These are phyloP conservation scores for Carnegiea gigantea DNA, from an alignment of 179 eudicot species.

Conservation along the genomic window DNA sequence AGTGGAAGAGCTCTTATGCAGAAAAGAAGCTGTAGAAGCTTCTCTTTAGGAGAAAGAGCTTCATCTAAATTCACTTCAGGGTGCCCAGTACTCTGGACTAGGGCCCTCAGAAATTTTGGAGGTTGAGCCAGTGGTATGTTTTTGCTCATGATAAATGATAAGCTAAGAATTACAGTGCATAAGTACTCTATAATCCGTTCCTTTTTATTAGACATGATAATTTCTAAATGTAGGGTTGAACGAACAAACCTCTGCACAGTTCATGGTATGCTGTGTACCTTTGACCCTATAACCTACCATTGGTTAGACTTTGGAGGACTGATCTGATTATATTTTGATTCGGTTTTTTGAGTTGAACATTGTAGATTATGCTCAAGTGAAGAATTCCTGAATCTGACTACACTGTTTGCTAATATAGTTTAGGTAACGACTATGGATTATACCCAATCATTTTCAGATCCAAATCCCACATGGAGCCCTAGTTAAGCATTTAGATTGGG, in stretches of 20 bases:
- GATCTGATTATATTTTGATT: too few species aligned
- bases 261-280: background rate
- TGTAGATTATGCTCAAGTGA: background rate
- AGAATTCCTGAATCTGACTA: background rate
- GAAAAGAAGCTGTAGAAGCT: constrained; percentile 56
- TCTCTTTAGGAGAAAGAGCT: constrained; percentile 66
- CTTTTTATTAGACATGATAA: too few species aligned
- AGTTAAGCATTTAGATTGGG: background rate
- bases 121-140: constrained; percentile 44
- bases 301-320: too few species aligned
- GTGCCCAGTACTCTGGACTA: constrained; percentile 42
- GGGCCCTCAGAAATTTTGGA: constrained; percentile 58
- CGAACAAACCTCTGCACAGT: background rate
- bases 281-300: background rate
- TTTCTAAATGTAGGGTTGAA: background rate
- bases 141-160: constrained; percentile 2
- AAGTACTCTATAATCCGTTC: background rate
- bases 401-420: background rate
- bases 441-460: background rate
- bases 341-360: too few species aligned
- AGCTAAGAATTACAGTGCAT: background rate
- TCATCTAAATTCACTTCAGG: constrained; percentile 45
- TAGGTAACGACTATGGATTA: background rate
- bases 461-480: background rate
- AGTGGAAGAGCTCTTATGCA: constrained; percentile 60